Percentiles rank a stretch among this genome's conserved stretches.
phyloP scores from a whole-genome alignment of 2,329 filamentous ascomycete species.

The Paecilomyces fulvus region DNA sequence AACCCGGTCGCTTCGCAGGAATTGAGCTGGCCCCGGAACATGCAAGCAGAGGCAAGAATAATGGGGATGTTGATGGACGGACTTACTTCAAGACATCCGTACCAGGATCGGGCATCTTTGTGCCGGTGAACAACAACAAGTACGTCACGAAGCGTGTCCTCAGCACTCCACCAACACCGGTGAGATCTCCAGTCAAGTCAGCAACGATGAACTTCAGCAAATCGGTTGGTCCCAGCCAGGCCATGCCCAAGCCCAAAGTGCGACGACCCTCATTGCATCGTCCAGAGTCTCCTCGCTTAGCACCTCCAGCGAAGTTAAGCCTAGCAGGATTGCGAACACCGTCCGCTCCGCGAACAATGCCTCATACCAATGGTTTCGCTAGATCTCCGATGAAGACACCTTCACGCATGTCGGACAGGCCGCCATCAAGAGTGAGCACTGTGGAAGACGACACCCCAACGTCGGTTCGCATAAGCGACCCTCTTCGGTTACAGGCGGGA shows the following conservation, averaged over 20 bases:
- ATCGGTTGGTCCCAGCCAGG: conserved; percentile 64
- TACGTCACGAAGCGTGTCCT: conserved; percentile 54
- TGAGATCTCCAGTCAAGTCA: conserved; percentile 35
- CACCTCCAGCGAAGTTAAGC: conserved; percentile 48
- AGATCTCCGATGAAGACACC: conserved; percentile 32
- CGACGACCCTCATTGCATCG: conserved; percentile 69
- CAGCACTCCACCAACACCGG: conserved; percentile 61
- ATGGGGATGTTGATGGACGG: conserved; percentile 81
- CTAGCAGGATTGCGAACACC: conserved; percentile 48
- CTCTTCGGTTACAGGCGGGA: conserved; percentile 10
- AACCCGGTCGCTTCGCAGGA: conserved; percentile 84
- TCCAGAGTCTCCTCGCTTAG: conserved; percentile 70
- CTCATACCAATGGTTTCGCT: conserved; percentile 36
- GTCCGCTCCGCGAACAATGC: conserved; percentile 35
- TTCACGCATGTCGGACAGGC: conserved; percentile 30
- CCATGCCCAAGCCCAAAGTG: conserved; percentile 55
- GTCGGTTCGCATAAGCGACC: conserved; percentile 23
- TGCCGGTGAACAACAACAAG: conserved; percentile 72
- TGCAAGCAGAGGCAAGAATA: conserved; percentile 83
- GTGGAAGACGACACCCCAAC: conserved; percentile 27
- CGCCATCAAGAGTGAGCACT: conserved; percentile 28
- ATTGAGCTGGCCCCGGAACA: conserved; percentile 80
- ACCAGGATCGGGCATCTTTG: conserved; percentile 83
- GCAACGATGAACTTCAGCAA: conserved; percentile 72
- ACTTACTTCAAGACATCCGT: conserved; percentile 73